phyloP scores from a whole-genome alignment of 805 yeast genomes.

The Saccharomycopsis schoenii region DNA sequence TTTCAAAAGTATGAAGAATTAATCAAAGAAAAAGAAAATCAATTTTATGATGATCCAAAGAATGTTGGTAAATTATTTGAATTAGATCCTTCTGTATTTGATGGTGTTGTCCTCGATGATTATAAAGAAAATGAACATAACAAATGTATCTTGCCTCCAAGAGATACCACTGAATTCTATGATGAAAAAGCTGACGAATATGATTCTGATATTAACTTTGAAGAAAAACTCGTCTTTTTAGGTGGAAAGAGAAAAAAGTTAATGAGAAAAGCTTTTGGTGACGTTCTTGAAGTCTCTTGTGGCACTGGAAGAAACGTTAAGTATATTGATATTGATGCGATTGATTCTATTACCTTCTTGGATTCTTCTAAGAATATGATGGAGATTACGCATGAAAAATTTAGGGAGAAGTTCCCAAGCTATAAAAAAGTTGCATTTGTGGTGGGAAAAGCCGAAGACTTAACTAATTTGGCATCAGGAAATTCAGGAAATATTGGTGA shows the following conservation, averaged over 20 bases:
- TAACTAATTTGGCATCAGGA: conserved; percentile 43
- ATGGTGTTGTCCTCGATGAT: conserved; percentile 15
- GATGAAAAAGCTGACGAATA: conserved; percentile 71
- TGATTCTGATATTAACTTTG: conserved; percentile 62
- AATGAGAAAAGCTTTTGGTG: conserved; percentile 72
- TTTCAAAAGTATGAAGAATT: conserved; percentile 49
- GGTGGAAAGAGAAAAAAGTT: conserved; percentile 65
- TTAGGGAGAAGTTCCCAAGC: conserved; percentile 54
- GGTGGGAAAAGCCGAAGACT: conserved; percentile 81
- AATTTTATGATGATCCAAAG: conserved; percentile 15
- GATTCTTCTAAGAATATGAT: conserved; percentile 86
- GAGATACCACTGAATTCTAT: conserved; percentile 74
- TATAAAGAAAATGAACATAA: conserved; percentile 14
- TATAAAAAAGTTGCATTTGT: conserved; percentile 75
- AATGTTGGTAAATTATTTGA: conserved; percentile 26
- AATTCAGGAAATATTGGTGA: conserved; percentile 18
- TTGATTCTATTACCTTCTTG: conserved; percentile 70
- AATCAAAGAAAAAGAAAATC: conserved; percentile 27
- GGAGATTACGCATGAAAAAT: conserved; percentile 66
- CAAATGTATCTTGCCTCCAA: conserved; percentile 45
- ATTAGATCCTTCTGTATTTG: conserved; percentile 12
- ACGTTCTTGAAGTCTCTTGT: conserved; percentile 87
- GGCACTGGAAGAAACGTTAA: conserved; percentile 93
- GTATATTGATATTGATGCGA: conserved; percentile 48
- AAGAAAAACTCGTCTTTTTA: conserved; percentile 36